phyloP scores from a whole-genome alignment of 2,329 filamentous ascomycete genomes.

The Penicillium sp. region DNA sequence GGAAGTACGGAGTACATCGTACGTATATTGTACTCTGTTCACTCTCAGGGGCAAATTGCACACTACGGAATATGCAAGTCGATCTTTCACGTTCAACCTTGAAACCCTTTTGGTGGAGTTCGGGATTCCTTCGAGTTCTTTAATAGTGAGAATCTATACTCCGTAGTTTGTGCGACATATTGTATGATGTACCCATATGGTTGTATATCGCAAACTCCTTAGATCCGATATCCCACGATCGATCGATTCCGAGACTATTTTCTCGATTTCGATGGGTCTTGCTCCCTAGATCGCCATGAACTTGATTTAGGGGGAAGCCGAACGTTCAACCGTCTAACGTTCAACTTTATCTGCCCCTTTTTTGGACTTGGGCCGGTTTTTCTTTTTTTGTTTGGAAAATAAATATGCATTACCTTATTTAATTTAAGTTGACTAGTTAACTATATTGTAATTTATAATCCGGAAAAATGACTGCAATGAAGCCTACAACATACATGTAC shows the following conservation, averaged over 20 bases:
- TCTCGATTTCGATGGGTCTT: conserved; percentile 9
- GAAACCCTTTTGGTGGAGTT: neutral
- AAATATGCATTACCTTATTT: neutral
- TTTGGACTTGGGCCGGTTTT: neutral
- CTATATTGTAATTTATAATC: neutral
- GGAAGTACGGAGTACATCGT: too few relatives aligned
- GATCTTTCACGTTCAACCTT: neutral
- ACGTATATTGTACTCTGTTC: too few relatives aligned
- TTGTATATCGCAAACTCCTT: neutral
- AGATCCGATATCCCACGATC: conserved; percentile 17
- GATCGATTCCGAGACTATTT: conserved; percentile 16
- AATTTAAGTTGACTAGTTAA: neutral
- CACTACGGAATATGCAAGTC: conserved; percentile 3
- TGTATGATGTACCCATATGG: neutral
- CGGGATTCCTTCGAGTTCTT: neutral
- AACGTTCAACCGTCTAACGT: neutral
- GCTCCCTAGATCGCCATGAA: conserved; percentile 10
- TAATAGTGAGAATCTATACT: neutral
- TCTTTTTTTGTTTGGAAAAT: too few relatives aligned
- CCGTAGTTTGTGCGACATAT: neutral
- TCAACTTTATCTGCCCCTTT: conserved; percentile 3
- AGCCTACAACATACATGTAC: neutral
- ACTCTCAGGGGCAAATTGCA: conserved; percentile 15
- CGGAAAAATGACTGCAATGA: neutral
- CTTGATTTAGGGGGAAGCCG: conserved; percentile 1